phyloP scores from a whole-genome alignment of 305 asterid species.

The Fraxinus nigra region DNA sequence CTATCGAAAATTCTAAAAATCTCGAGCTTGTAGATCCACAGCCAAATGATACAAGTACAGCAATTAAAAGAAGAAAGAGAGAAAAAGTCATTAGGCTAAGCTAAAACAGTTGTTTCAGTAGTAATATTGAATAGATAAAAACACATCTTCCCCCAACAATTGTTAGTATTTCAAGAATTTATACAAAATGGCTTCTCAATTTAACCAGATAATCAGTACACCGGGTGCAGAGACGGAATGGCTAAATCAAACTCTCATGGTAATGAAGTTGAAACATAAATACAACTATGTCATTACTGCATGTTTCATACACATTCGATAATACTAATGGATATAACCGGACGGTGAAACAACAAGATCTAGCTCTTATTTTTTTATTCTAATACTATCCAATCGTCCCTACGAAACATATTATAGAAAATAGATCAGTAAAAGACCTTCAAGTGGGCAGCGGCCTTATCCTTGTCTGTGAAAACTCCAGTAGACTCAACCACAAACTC shows the following conservation, averaged over 20 bases:
- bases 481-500: conserved; percentile 86
- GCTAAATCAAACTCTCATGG: neutral
- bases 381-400: neutral
- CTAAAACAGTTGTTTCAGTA: neutral
- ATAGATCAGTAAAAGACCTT: conserved; percentile 39
- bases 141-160: neutral
- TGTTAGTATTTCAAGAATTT: neutral
- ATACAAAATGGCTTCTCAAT: neutral
- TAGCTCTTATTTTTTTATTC: neutral
- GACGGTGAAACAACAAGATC: neutral
- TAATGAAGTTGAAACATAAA: neutral
- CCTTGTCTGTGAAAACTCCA: conserved; percentile 92
- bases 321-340: neutral
- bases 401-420: neutral
- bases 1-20: neutral
- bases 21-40: neutral
- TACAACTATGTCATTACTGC: neutral
- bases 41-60: neutral
- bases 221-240: neutral
- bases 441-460: conserved; percentile 87
- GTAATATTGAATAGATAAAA: neutral
- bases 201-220: neutral
- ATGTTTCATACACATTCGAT: neutral
- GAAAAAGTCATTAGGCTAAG: neutral
- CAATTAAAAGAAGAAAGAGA: neutral